Evolutionary conservation across 352 stramenopile species (phyloP).

Genomic region (Phytophthora citricola): DNA sequence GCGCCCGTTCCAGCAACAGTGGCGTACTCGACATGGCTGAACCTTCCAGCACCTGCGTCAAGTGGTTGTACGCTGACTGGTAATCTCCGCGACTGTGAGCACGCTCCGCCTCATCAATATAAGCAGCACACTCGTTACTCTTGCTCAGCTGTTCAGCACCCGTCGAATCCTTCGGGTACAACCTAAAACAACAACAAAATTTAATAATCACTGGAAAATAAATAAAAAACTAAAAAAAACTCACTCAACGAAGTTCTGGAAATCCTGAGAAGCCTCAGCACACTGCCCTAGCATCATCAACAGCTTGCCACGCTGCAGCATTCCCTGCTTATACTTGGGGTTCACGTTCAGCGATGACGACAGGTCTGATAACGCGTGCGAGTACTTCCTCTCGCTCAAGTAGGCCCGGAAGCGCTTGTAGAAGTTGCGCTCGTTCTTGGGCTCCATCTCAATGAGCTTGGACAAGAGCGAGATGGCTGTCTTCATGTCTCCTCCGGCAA

Average conservation of each 20-base stretch:
- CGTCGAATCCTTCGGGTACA: constrained; percentile 65
- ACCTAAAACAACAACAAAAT: constrained; percentile 25
- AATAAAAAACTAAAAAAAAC: constrained; percentile 19
- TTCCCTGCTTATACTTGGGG: constrained; percentile 80
- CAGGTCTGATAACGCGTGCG: constrained; percentile 70
- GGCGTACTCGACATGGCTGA: constrained; percentile 74
- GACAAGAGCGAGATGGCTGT: constrained; percentile 76
- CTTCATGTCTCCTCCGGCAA: constrained; percentile 82
- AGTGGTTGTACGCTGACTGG: constrained; percentile 60
- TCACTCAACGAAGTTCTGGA: constrained; percentile 60
- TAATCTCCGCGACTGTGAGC: constrained; percentile 78
- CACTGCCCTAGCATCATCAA: constrained; percentile 85
- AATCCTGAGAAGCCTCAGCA: constrained; percentile 61
- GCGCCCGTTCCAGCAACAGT: constrained; percentile 71
- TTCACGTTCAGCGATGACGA: constrained; percentile 77
- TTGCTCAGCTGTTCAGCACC: constrained; percentile 65
- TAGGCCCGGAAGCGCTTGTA: constrained; percentile 89
- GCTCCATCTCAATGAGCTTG: constrained; percentile 83
- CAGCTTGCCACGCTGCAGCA: constrained; percentile 77
- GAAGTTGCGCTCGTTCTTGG: constrained; percentile 81
- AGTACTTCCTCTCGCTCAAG: constrained; percentile 84
- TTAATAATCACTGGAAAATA: not conserved
- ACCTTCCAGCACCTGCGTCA: constrained; percentile 76
- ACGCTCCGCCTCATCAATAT: constrained; percentile 69
- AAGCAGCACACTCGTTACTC: constrained; percentile 64